Percentiles rank a stretch among this genome's conserved stretches.
Evolutionary conservation across 306 rosid genomes (phyloP).

Genomic region (Geum urbanum): DNA sequence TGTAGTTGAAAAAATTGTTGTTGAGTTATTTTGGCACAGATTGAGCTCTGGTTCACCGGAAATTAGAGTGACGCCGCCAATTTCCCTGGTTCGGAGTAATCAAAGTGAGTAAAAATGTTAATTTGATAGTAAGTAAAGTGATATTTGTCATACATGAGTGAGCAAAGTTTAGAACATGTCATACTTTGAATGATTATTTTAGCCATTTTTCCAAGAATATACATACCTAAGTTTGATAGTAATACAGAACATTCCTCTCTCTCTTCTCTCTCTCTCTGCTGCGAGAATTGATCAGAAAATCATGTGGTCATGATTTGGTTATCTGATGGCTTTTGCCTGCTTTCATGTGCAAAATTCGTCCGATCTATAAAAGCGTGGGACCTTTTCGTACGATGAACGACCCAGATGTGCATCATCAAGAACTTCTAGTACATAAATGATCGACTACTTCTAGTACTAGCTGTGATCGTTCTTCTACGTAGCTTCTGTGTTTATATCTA

Average conservation of each 20-base stretch:
- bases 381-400: not conserved
- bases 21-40: too few relatives aligned
- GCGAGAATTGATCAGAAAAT: not conserved
- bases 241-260: conserved; percentile 11
- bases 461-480: not conserved
- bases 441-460: not conserved
- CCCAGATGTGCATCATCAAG: not conserved
- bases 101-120: too few relatives aligned
- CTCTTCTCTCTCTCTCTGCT: not conserved
- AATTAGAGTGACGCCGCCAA: too few relatives aligned
- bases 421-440: not conserved
- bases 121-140: too few relatives aligned
- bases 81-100: too few relatives aligned
- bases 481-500: not conserved
- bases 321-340: not conserved
- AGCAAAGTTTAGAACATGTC: too few relatives aligned
- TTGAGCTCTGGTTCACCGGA: too few relatives aligned
- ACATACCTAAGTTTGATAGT: conserved; percentile 12
- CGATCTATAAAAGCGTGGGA: not conserved
- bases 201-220: too few relatives aligned
- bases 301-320: not conserved
- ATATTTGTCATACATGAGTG: too few relatives aligned
- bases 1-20: too few relatives aligned
- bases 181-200: too few relatives aligned
- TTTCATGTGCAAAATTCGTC: conserved; percentile 1